A percentile compares a stretch with the other conserved stretches of the same genome.
phyloP scores from a whole-genome alignment of 768 basidiomycete species.

The Psilocybe tampanensis region DNA sequence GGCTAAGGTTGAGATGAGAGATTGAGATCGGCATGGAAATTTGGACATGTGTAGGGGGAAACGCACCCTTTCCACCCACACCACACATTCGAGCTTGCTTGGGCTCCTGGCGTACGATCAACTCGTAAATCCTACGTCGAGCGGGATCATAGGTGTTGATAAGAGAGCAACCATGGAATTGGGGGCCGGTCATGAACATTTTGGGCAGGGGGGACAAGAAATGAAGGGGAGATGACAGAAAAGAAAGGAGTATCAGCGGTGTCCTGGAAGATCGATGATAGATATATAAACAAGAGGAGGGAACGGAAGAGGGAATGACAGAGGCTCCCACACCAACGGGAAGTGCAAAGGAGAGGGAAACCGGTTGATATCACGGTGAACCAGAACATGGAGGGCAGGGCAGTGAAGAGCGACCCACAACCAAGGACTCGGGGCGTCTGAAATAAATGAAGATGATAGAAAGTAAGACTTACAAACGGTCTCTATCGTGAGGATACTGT shows the following conservation, averaged over 20 bases:
- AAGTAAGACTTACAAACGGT: slow-evolving; percentile 38
- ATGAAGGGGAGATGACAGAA: not conserved
- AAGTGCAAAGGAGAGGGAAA: not conserved
- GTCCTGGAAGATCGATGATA: not conserved
- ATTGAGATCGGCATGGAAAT: not conserved
- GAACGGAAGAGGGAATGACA: not conserved
- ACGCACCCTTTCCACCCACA: slow-evolving; percentile 74
- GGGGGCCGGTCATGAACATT: slow-evolving; percentile 22
- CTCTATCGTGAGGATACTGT: slow-evolving; percentile 37
- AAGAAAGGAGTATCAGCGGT: slow-evolving; percentile 2
- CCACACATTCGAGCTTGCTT: slow-evolving; percentile 93
- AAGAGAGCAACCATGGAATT: slow-evolving; percentile 24
- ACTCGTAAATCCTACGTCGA: slow-evolving; percentile 73
- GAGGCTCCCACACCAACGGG: slow-evolving; percentile 19
- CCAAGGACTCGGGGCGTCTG: slow-evolving; percentile 34
- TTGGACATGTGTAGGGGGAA: not conserved
- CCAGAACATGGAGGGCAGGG: slow-evolving; percentile 7
- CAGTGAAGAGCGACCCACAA: slow-evolving; percentile 25
- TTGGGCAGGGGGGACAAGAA: not conserved
- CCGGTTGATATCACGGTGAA: slow-evolving; percentile 6
- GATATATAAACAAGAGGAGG: slow-evolving; percentile 13
- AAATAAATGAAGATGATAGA: slow-evolving; percentile 8
- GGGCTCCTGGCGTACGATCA: slow-evolving; percentile 87
- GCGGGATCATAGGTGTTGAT: slow-evolving; percentile 20
- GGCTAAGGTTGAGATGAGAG: slow-evolving; percentile 44